Evolutionary conservation across 805 yeast species (phyloP).

Genomic region (Candida ovalis): DNA sequence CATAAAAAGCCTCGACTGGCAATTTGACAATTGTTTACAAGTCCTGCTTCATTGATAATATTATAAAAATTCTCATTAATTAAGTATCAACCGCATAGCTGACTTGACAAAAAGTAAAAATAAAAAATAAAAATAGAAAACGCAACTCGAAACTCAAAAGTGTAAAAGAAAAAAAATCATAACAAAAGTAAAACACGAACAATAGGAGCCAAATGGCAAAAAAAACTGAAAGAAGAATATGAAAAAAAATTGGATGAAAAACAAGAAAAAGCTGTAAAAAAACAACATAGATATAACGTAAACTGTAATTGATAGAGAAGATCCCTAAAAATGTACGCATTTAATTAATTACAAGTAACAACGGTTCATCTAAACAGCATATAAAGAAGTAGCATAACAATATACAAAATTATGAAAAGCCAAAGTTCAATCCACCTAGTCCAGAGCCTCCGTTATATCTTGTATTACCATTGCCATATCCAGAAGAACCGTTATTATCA

Average conservation of each 20-base stretch:
- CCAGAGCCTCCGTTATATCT: conserved; percentile 5
- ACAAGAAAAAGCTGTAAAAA: not conserved
- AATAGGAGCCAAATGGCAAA: not conserved
- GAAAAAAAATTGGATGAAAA: not conserved
- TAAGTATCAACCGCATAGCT: not conserved
- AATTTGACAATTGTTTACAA: too few relatives aligned
- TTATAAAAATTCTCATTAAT: not conserved
- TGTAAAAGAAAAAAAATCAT: not conserved
- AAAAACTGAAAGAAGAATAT: not conserved
- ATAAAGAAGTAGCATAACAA: not conserved
- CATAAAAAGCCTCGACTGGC: too few relatives aligned
- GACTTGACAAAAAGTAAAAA: not conserved
- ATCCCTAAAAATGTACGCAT: too few relatives aligned
- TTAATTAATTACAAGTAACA: too few relatives aligned
- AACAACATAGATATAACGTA: not conserved
- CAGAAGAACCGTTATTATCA: conserved; percentile 13
- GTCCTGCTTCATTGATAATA: too few relatives aligned
- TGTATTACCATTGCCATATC: conserved; percentile 2
- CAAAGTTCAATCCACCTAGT: conserved; percentile 18
- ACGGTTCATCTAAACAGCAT: too few relatives aligned
- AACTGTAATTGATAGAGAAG: too few relatives aligned
- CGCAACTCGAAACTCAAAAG: not conserved
- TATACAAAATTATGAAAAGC: conserved; percentile 1
- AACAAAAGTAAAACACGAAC: not conserved
- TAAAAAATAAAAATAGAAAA: not conserved